Base-by-base conservation (phyloP, 495 filamentous ascomycete genomes). In the Penicillium goetzii region DNA sequence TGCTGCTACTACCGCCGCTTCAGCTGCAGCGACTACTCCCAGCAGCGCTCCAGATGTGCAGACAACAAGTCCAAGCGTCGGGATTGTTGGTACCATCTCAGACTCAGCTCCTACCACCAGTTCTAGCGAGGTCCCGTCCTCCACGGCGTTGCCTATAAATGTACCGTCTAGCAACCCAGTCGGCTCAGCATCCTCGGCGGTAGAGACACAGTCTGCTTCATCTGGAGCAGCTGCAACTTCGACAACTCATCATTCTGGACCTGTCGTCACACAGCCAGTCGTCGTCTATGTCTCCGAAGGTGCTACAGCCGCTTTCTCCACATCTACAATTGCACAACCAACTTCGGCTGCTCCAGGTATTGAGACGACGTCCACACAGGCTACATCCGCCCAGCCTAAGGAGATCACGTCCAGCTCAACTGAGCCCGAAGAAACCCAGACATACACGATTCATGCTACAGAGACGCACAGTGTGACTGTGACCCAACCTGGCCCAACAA, bases 251-350 rank as follows among this genome's bases (percentile, higher is more conserved):
- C 34, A 47, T 47, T 56, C 60, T 38, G n/a, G 58, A 7, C 26
- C 41, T 49, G 60, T 56, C 9, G 54, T 64, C 54, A 59, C 66
- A 34, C 36, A 61, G 41, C 62, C 34, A 36, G 58, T 61, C 11
- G 51, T 62, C 58, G 62, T 64, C 10, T 64, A 64, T 41, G 51
- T 64, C 23, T 63, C 66, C 7, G 56, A 59, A 21, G 63, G 49
- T 53, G 47, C 63, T 7, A 58, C 50, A 43, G 21, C 25, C 14
- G 55, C 68, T 36, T 45, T 60, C 40, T 56, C 68, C 26, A 59
- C 56, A 25, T 41, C 38, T 15, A 59, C 56, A 15, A 7, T 49
- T 36, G 17, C 6, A 23, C 17, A 14, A 14, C 3, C 56, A 33
- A 32, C 21, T 2, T 47, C 43, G 1, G 8, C 23, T 15, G 54